Percentiles rank a stretch among this genome's conserved stretches.
These are phyloP conservation scores for Plasmodium knowlesi DNA, from an alignment of 169 alveolate genomes.

Conservation along the genomic window DNA sequence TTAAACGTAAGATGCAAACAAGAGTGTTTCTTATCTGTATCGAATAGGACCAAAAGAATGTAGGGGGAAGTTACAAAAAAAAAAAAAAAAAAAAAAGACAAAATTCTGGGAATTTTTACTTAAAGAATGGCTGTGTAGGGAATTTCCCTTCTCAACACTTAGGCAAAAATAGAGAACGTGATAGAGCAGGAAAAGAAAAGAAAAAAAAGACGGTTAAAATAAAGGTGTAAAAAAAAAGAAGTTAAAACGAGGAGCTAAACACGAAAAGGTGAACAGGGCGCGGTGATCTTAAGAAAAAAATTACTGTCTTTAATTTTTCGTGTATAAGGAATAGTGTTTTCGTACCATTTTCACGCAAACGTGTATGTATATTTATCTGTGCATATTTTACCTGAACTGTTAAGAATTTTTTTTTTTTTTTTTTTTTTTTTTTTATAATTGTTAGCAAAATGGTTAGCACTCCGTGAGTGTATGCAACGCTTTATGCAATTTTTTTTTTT, in stretches of 20 bases:
- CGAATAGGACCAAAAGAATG: neutral
- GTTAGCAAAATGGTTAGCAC: neutral
- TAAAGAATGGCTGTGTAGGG: neutral
- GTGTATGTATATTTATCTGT: neutral
- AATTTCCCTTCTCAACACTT: neutral
- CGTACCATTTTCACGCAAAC: neutral
- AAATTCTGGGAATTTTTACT: neutral
- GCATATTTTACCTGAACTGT: neutral
- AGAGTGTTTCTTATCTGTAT: neutral
- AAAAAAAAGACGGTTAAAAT: neutral
- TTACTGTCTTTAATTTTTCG: conserved; percentile 8
- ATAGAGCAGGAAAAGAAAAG: neutral
- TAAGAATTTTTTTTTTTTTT: neutral
- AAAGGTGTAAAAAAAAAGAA: neutral
- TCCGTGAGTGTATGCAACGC: conserved; percentile 12
- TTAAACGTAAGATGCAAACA: neutral
- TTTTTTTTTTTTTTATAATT: neutral
- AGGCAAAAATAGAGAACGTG: conserved; percentile 15
- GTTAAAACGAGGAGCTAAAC: neutral
- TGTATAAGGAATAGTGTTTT: conserved; percentile 9
- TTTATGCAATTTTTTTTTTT: conserved; percentile 4
- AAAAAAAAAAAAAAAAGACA: neutral
- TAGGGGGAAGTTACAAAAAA: neutral
- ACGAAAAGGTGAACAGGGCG: neutral
- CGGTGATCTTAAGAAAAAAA: neutral